Base-by-base conservation (phyloP, 495 filamentous ascomycete species). In the Thozetella sp. region DNA sequence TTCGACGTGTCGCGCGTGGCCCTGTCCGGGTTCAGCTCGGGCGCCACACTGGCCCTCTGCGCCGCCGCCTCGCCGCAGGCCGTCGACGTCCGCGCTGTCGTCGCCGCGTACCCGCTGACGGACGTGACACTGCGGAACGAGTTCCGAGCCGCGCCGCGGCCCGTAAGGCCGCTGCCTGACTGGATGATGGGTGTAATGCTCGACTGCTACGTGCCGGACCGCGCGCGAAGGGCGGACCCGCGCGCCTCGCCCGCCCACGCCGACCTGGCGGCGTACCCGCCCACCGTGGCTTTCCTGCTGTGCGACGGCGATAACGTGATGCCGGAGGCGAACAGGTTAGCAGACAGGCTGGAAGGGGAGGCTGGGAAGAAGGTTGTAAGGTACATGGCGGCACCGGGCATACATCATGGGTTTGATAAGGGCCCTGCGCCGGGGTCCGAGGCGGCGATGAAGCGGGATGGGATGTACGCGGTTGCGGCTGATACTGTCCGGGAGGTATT, bases 21-120 rank as follows among this genome's bases (percentile, higher is more conserved):
- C 20, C 51, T 63, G 4, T 56, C 53, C 2, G 61, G 61, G n/a
- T 63, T 60, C 53, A 63, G 61, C 19, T 56, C 61, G 0, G 61
- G 61, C 13, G 57, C 26, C 2, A 59, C 48, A 15, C 15, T 63
- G 22, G 52, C 57, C 13, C 20, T 56, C 19, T 51, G 54, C 19
- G 52, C 61, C 0, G 61, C 61, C 6, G 51, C 61, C 12, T 45
- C 25, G 20, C 25, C 58, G 15, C 51, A 25, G 1, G 25, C 45
- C 54, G 45, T 63, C 51, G 27, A 34, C 40, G 52, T 63, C 40
- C 12, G 13, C 37, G 53, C 50, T 22, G 43, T 51, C 15, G 22
- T 63, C 2, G 17, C 25, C 52, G 25, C 58, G 22, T 63, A 63
- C 22, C 56, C 61, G 4, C 54, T 56, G 2, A 0, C 48, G 13